Base-by-base conservation (phyloP, 2,329 filamentous ascomycete species). In the Aureobasidium sp. region DNA sequence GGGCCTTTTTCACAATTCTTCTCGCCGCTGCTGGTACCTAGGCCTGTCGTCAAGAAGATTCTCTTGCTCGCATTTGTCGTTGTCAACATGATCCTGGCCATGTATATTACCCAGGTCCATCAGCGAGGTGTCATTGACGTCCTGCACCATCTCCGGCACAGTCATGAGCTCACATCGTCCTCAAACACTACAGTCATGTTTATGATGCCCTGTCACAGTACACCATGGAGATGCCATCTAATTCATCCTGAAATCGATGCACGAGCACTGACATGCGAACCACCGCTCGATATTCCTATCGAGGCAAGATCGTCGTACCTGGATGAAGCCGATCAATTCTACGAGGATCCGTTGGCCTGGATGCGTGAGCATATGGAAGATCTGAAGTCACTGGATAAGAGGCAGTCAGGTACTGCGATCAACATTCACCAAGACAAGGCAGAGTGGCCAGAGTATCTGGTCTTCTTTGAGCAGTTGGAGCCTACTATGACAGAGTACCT, bases 151-250 rank as follows among this genome's bases (percentile, higher is more conserved):
- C 81, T 99, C 52, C 87, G 93, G n/a, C 73, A 79, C 44, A 83
- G 90, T 69, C 91, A 91, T 72, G 83, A 89, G 72, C 74, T 74
- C 48, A 75, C 84, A 37, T 65, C 3, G 10, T 26, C 23, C 12
- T 68, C 58, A 20, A 73, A 69, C 63, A 81, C 82, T 32, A 82
- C 82, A 3, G 78, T 87, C 37, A 87, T 88, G 23, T 97, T 97
- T 76, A 82, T 99, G 27, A 96, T 92, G 82, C 94, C 94, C 10
- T 99, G 94, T 76, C 94, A 99, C 79, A 90, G 89, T 67, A 97
- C 93, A 0, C 93, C 94, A 2, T 97, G 94, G 93, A 88, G 92
- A 69, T 91, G 88, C 17, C 89, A 95, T 70, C 82, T 97, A 42
- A 80, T 95, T 64, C 84, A 94, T 70, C 84, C 90, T 0, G 77